Base-by-base conservation (phyloP, 805 yeast genomes). In the Hanseniaspora thailandica region DNA sequence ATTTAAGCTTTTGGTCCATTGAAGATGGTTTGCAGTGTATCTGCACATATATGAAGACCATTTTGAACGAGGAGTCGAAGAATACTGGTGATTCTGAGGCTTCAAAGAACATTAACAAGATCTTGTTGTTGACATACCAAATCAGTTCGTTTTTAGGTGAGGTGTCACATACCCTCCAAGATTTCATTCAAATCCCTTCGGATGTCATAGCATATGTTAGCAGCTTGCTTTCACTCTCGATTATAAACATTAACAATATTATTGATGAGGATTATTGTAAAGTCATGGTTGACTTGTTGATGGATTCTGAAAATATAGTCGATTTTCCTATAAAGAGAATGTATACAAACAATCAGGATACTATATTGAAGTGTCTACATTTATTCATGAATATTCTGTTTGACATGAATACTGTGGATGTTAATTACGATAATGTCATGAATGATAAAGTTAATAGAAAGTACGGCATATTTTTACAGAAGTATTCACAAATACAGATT, bases 121-220 rank as follows among this genome's bases (percentile, higher is more conserved):
- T 47, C 15, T 9, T 43, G 23, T 20, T 52, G 6, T 44, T 45
- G 15, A 26, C 55, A 2, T 55, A 55, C 22, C 51, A 52, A 5
- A 64, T 77, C 17, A 68, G 76, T 2, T 66, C 79, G 41, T 78
- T 78, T 58, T 69, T 80, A 38, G 73, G 80, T 58, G 82, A 79
- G 60, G 61, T 78, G 23, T 67, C 81, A 0, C 59, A 77, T 28
- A 78, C 77, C 58, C 75, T 76, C 52, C 70, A 75, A 53, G 70
- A 66, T 55, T 77, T 74, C 57, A 58, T 78, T 55, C 66, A 70
- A 8, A 67, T 73, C 47, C 71, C 76, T 10, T 60, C 76, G 0
- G 72, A 80, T 1, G 62, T 76, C 22, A 70, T 76, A 25, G 71
- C 82, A 1, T 62, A 74, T 22, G 66, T 80, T 2, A 76, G 79